phyloP scores from a whole-genome alignment of 2,329 filamentous ascomycete genomes.

The Talaromyces funiculosus region DNA sequence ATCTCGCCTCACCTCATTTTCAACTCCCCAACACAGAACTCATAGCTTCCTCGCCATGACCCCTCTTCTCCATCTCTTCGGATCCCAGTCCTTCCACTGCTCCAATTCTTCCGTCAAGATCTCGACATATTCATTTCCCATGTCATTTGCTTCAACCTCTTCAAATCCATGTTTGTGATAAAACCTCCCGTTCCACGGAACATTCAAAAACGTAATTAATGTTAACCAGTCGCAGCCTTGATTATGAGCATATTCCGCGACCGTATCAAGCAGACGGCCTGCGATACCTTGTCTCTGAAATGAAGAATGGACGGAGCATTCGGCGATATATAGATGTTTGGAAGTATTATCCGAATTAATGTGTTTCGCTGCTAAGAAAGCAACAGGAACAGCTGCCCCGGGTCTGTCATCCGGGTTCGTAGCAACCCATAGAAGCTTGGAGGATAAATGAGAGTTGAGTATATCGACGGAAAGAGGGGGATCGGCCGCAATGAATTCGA shows the following conservation, averaged over 20 bases:
- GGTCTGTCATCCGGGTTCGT: background rate
- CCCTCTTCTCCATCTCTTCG: slow-evolving; percentile 4
- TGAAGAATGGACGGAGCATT: slow-evolving; percentile 10
- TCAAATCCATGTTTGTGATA: slow-evolving; percentile 10
- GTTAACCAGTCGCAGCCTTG: background rate
- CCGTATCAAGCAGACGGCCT: slow-evolving; percentile 16
- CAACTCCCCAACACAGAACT: too few species aligned
- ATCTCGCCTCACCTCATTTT: background rate
- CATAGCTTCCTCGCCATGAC: slow-evolving; percentile 4
- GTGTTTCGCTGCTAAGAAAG: slow-evolving; percentile 7
- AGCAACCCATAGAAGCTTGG: slow-evolving; percentile 6
- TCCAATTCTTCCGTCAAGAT: background rate
- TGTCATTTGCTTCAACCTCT: background rate
- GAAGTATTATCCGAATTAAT: background rate
- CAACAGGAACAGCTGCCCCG: background rate
- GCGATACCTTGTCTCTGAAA: slow-evolving; percentile 9
- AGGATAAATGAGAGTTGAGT: background rate
- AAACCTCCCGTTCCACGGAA: slow-evolving; percentile 11
- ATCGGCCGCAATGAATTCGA: slow-evolving; percentile 7
- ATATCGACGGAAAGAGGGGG: background rate
- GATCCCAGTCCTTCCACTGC: slow-evolving; percentile 2
- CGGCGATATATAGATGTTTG: slow-evolving; percentile 10
- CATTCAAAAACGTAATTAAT: slow-evolving; percentile 8
- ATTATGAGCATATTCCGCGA: slow-evolving; percentile 5
- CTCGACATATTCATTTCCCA: slow-evolving; percentile 1